Base-by-base conservation (phyloP, 345 rosid species). In the Salix brachista region DNA sequence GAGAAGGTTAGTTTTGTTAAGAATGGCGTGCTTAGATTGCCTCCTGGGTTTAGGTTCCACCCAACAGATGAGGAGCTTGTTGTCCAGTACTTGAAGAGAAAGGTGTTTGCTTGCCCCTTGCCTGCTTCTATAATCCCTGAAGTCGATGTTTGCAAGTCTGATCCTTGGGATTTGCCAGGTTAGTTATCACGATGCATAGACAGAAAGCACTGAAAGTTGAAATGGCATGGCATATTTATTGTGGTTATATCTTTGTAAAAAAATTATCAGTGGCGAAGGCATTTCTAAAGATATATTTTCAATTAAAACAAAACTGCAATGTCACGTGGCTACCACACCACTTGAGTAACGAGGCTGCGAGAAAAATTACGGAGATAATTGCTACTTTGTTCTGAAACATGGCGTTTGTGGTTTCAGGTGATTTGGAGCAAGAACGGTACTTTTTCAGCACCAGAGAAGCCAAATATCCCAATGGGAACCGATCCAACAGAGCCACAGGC, bases 91-190 rank as follows among this genome's bases (percentile, higher is more conserved):
- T 77, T 95, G 79, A 78, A 77, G 84, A 74, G 90, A 17, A 95
- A 91, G 83, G 96, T 85, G 8, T 85, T 77, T 48, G 70, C 87
- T 79, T 90, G 82, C 79, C 93, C 97, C 28, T 80, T 95, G 79
- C 97, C 97, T 26, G 94, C 97, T 78, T 89, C 93, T 16, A 85
- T 95, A 34, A 95, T 95, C 65, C 96, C 93, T 23, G 97, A 95
- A 81, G 90, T 91, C 10, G 97, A 95, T 81, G 94, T 91, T 14
- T 95, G 96, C 88, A 91, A 87, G 82, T 82, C 96, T 48, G 96
- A 93, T 81, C 97, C 99, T 64, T 95, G 99, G 97, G 96, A 95
- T 68, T 88, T 95, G 78, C 99, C 97, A 77, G 99, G 99, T 94
- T 65, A 81, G 82, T 78, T 5, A 16, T 32, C 21, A 8, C 28